Percentiles rank a stretch among this genome's conserved stretches.
These are phyloP conservation scores for Hypoxylon fuscum DNA, from an alignment of 495 filamentous ascomycete genomes.

Conservation along the genomic window DNA sequence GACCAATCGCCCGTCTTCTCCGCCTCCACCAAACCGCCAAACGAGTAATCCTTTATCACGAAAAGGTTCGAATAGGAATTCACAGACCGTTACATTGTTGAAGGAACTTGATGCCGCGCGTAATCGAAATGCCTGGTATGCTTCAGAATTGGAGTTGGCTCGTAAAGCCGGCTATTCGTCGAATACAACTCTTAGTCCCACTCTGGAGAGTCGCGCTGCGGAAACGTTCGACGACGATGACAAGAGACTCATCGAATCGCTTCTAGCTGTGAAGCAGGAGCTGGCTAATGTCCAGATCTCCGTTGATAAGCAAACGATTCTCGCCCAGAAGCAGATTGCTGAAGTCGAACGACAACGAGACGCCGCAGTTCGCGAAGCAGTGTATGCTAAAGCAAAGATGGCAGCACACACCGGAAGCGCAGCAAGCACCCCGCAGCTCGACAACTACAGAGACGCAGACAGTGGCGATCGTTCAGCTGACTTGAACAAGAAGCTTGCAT, in stretches of 20 bases:
- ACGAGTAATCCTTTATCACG: conserved; percentile 59
- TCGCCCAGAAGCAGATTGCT: conserved; percentile 87
- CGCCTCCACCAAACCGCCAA: conserved; percentile 61
- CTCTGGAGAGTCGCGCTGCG: conserved; percentile 75
- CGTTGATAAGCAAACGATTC: conserved; percentile 82
- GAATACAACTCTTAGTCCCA: conserved; percentile 73
- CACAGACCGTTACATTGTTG: conserved; percentile 69
- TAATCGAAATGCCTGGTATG: conserved; percentile 94
- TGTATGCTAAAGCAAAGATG: conserved; percentile 92
- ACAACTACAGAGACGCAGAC: conserved; percentile 67
- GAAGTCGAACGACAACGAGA: conserved; percentile 94
- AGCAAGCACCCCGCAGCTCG: conserved; percentile 74
- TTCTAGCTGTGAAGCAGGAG: conserved; percentile 88
- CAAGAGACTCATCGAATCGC: conserved; percentile 88
- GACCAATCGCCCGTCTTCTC: conserved; percentile 57
- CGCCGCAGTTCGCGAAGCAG: conserved; percentile 88
- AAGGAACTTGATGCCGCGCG: conserved; percentile 85
- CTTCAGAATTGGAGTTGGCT: conserved; percentile 90
- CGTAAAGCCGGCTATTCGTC: conserved; percentile 86
- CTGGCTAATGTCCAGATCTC: conserved; percentile 84
- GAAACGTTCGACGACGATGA: conserved; percentile 91
- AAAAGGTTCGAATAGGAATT: conserved; percentile 62
- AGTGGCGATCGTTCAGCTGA: conserved; percentile 74
- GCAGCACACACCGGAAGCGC: conserved; percentile 78
- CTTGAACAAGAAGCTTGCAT: conserved; percentile 81